A percentile compares a stretch with the other conserved stretches of the same genome.
These are phyloP conservation scores for Ceratocystis variospora DNA, from an alignment of 2,329 filamentous ascomycete genomes.

Conservation along the genomic window DNA sequence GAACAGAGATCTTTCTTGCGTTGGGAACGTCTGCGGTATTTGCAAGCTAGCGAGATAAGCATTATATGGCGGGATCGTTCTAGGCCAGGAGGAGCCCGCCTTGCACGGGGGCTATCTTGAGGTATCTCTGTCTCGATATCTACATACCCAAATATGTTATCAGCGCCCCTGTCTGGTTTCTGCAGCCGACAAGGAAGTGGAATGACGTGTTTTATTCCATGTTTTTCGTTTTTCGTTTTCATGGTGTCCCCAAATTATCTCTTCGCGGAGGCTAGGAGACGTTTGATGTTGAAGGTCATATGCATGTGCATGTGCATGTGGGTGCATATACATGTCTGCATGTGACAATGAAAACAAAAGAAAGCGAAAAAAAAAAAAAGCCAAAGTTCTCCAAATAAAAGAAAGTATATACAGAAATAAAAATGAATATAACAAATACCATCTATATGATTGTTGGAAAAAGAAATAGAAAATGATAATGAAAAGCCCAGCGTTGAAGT, in stretches of 20 bases:
- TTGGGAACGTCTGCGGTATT: not conserved
- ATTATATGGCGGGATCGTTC: too few species aligned
- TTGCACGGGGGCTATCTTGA: too few species aligned
- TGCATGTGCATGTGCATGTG: not conserved
- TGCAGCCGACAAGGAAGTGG: too few species aligned
- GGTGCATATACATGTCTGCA: not conserved
- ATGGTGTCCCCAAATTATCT: too few species aligned
- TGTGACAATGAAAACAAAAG: not conserved
- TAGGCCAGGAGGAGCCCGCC: too few species aligned
- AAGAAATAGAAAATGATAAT: not conserved
- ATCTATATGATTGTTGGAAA: too few species aligned
- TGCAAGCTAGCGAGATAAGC: not conserved
- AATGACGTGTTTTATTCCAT: too few species aligned
- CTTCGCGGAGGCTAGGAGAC: not conserved
- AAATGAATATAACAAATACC: too few species aligned
- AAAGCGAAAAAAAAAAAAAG: not conserved
- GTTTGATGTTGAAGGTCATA: not conserved
- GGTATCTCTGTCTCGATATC: too few species aligned
- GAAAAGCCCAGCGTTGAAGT: too few species aligned
- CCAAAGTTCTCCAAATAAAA: not conserved
- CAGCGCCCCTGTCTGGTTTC: too few species aligned
- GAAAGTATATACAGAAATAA: not conserved
- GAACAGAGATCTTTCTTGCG: not conserved
- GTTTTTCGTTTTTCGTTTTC: not conserved
- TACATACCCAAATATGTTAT: too few species aligned